These are phyloP conservation scores for Eimeria nieschulzi DNA, from an alignment of 169 alveolate species.

Conservation along the genomic window DNA sequence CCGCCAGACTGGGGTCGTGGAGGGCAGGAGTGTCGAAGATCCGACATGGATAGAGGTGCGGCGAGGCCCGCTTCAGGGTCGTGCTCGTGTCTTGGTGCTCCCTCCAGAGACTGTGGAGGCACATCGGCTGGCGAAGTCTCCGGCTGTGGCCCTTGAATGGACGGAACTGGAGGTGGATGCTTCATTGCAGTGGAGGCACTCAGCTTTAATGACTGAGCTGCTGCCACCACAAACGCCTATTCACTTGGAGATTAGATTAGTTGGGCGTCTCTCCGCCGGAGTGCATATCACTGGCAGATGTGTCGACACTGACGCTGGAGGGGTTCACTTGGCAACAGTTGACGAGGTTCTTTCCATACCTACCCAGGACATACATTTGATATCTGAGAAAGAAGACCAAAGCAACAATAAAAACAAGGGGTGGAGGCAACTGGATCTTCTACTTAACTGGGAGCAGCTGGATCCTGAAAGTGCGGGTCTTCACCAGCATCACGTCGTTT, in stretches of 20 bases:
- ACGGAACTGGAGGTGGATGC: background rate
- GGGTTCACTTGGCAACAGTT: background rate
- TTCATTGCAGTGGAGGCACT: slow-evolving; percentile 18
- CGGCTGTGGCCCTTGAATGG: slow-evolving; percentile 7
- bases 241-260: background rate
- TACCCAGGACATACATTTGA: background rate
- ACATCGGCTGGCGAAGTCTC: background rate
- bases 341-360: background rate
- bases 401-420: background rate
- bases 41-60: slow-evolving; percentile 42
- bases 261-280: background rate
- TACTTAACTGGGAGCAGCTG: slow-evolving; percentile 37
- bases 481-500: slow-evolving; percentile 54
- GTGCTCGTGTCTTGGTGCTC: background rate
- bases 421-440: slow-evolving; percentile 1
- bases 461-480: slow-evolving; percentile 43
- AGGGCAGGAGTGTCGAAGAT: background rate
- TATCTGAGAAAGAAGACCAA: background rate
- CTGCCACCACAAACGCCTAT: slow-evolving; percentile 48
- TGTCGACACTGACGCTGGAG: slow-evolving; percentile 52
- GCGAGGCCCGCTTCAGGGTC: slow-evolving; percentile 8
- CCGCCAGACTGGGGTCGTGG: background rate
- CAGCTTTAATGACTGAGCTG: slow-evolving; percentile 15
- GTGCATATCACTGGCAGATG: slow-evolving; percentile 40
- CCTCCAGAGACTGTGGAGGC: background rate